Evolutionary conservation across 2,329 filamentous ascomycete species (phyloP).

Genomic region (Neofusicoccum umdonicola): DNA sequence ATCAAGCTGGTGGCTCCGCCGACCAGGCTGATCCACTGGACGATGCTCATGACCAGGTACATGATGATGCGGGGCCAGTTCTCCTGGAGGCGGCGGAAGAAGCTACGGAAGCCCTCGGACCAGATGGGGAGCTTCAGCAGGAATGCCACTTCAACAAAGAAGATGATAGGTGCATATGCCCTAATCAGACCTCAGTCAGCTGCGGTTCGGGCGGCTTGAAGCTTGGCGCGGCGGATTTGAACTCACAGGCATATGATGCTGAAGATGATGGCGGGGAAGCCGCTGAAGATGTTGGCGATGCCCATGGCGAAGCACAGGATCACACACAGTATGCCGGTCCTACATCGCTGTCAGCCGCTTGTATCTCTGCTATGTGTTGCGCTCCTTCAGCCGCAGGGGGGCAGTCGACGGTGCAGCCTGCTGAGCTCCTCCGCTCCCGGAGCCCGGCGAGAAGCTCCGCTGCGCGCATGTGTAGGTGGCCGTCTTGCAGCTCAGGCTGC

Average conservation of each 20-base stretch:
- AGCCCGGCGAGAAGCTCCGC: neutral
- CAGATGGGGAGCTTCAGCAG: conserved; percentile 97
- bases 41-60: conserved; percentile 74
- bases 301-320: conserved; percentile 66
- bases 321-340: conserved; percentile 60
- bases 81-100: conserved; percentile 88
- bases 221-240: neutral
- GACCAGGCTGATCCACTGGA: conserved; percentile 82
- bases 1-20: conserved; percentile 67
- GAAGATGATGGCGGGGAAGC: conserved; percentile 58
- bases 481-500: no score
- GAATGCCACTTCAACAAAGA: conserved; percentile 73
- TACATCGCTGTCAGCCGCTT: conserved; percentile 24
- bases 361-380: neutral
- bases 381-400: neutral
- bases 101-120: conserved; percentile 79
- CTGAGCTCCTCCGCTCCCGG: neutral
- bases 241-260: conserved; percentile 53
- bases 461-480: neutral
- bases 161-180: conserved; percentile 48
- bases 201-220: neutral
- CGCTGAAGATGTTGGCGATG: conserved; percentile 66
- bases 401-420: neutral
- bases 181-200: conserved; percentile 28
- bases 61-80: conserved; percentile 95